Conservation (phyloP, 257 asterid genomes). For the Apocynum venetum region DNA sequence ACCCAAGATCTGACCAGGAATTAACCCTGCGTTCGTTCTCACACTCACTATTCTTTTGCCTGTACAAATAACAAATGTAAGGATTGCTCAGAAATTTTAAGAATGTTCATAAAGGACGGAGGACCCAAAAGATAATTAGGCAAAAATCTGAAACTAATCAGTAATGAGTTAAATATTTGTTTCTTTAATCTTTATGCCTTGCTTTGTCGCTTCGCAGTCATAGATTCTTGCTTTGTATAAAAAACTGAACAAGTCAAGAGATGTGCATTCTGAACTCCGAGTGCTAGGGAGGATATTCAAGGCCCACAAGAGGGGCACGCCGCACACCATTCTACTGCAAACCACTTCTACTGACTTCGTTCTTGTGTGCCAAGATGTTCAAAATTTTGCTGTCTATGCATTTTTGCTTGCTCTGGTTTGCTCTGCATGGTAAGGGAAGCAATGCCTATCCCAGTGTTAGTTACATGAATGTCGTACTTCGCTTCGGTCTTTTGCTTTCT, state of each 20-base stretch:
- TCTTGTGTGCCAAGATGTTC: conserved; percentile 4
- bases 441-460: not conserved
- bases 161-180: not conserved
- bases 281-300: not conserved
- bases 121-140: not conserved
- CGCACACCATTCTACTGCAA: not conserved
- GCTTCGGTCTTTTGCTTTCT: not conserved
- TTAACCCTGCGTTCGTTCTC: not conserved
- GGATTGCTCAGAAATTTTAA: not conserved
- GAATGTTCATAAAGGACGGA: not conserved
- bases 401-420: conserved; percentile 7
- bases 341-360: not conserved
- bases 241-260: not conserved
- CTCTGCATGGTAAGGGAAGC: conserved; percentile 15
- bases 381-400: conserved; percentile 13
- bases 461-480: not conserved
- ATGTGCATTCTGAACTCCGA: not conserved
- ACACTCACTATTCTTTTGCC: too few species aligned
- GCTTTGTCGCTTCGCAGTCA: conserved; percentile 8
- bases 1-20: not conserved
- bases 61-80: too few species aligned
- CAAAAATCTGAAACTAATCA: conserved; percentile 1
- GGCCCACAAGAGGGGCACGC: not conserved
- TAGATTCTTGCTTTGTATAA: not conserved
- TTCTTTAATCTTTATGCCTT: not conserved